Base-by-base conservation (phyloP, 2,329 filamentous ascomycete genomes). In the Rutstroemia sp. region DNA sequence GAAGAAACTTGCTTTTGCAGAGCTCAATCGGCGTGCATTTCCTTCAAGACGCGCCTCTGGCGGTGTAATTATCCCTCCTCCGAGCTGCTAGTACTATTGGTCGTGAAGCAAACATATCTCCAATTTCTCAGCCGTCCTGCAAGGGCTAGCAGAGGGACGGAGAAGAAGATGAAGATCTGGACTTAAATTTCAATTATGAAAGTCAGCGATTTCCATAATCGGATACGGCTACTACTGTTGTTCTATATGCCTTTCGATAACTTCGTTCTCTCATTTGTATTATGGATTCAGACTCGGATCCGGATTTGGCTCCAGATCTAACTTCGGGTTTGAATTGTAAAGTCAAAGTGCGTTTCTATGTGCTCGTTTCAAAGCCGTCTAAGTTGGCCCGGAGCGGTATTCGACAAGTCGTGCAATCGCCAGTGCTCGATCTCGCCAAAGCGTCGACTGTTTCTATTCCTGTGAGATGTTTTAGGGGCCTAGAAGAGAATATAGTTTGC, bases 361-460 rank as follows among this genome's bases (percentile, higher is more conserved):
- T 63, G 25, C 55, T 67, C 14, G 51, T 65, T 23, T 27, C 58
- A 21, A 46, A 56, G 6, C 57, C 64, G n/a, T 59, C 61, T 19
- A 59, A 58, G 47, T 66, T 63, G 62, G 47, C 40, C 1, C 49
- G 57, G 30, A 57, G 45, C 46, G 54, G 60, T 25, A 48, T 58
- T n/a, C 53, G 58, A 48, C 58, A 63, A 16, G 56, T 63, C 5
- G 60, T 65, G 30, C 61, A 65, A 30, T 65, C 61, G 10, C 64
- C 63, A 5, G 53, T 66, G 51, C 46, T 55, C 10, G 34, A 51
- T 2, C 58, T 64, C 42, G 14, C 59, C 6, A 56, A 57, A 38
- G 46, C 46, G 5, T 48, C 48, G 2, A 19, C 30, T 19, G 25
- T 27, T 27, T 50, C 30, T 34, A 4, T 67, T 34, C 63, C 63